A percentile compares a stretch with the other conserved stretches of the same genome.
phyloP scores from a whole-genome alignment of 2,329 filamentous ascomycete species.

The Thelonectria discophora region DNA sequence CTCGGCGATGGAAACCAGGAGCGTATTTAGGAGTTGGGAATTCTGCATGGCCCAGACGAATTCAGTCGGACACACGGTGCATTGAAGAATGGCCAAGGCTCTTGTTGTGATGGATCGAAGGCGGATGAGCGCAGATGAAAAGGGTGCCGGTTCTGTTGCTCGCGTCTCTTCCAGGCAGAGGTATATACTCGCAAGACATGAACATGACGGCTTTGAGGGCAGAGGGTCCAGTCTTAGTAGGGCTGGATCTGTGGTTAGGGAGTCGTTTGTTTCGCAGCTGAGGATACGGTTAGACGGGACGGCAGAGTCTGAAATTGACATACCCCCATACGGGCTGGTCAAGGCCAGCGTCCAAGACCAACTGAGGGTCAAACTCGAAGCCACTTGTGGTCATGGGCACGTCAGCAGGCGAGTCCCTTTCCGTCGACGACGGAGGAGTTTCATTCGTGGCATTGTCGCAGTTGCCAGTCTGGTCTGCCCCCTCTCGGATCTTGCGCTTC shows the following conservation, averaged over 20 bases:
- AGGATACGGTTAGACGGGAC: constrained; percentile 19
- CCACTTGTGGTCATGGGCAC: constrained; percentile 3
- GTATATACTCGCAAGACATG: constrained; percentile 39
- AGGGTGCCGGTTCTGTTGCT: constrained; percentile 30
- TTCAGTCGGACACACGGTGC: constrained; percentile 34
- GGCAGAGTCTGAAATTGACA: background rate
- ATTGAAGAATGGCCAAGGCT: constrained; percentile 31
- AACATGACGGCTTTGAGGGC: constrained; percentile 29
- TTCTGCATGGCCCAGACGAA: constrained; percentile 44
- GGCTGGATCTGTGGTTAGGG: constrained; percentile 14
- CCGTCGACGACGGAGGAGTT: constrained; percentile 21
- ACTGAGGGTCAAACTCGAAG: constrained; percentile 26
- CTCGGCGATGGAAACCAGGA: constrained; percentile 38
- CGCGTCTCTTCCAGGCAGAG: constrained; percentile 39
- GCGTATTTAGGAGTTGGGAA: constrained; percentile 37
- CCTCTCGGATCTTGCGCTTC: constrained; percentile 32
- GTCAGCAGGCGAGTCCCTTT: constrained; percentile 19
- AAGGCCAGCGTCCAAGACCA: constrained; percentile 17
- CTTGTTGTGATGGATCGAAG: constrained; percentile 31
- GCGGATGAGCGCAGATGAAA: constrained; percentile 29
- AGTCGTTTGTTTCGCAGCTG: constrained; percentile 33
- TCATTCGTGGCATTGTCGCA: constrained; percentile 13
- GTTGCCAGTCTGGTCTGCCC: constrained; percentile 13
- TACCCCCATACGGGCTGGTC: constrained; percentile 31
- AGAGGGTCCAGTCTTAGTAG: constrained; percentile 20